Conservation (phyloP, 768 basidiomycete species). For the Fibroporia radiculosa region DNA sequence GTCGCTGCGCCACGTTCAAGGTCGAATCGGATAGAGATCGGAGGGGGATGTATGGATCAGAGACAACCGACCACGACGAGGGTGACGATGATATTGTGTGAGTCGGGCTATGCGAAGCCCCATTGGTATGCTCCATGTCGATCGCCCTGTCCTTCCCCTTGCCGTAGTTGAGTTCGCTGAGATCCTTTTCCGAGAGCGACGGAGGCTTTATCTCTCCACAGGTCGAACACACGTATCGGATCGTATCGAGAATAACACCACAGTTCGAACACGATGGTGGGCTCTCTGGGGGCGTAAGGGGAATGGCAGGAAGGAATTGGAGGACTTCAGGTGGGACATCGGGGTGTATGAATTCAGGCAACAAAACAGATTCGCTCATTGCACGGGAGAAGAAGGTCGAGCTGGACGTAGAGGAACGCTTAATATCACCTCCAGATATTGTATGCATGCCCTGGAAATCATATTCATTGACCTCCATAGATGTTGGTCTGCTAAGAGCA, state of each 20-base stretch:
- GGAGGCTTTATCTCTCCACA: slow-evolving; percentile 71
- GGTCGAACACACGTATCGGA: slow-evolving; percentile 84
- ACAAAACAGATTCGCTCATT: slow-evolving; percentile 12
- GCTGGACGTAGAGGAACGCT: slow-evolving; percentile 9
- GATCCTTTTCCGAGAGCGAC: slow-evolving; percentile 11
- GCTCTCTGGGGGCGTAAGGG: slow-evolving; percentile 52
- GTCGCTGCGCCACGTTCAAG: background rate
- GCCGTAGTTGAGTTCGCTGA: slow-evolving; percentile 15
- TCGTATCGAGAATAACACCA: slow-evolving; percentile 61
- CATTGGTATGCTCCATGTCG: slow-evolving; percentile 17
- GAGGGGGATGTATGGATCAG: background rate
- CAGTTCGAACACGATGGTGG: slow-evolving; percentile 84
- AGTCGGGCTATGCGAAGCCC: slow-evolving; percentile 8
- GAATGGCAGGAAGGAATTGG: slow-evolving; percentile 36
- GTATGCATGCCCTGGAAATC: slow-evolving; percentile 1
- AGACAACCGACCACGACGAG: slow-evolving; percentile 3
- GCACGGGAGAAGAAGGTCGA: slow-evolving; percentile 13
- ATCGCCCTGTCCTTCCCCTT: slow-evolving; percentile 46
- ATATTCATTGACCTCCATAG: slow-evolving; percentile 58
- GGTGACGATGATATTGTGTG: background rate
- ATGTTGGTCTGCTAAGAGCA: slow-evolving; percentile 43
- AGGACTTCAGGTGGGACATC: slow-evolving; percentile 46
- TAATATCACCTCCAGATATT: background rate
- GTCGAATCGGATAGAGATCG: background rate
- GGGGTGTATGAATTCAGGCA: slow-evolving; percentile 21